Base-by-base conservation (phyloP, 208 protist genomes). In the Wallacemonas sp. region DNA sequence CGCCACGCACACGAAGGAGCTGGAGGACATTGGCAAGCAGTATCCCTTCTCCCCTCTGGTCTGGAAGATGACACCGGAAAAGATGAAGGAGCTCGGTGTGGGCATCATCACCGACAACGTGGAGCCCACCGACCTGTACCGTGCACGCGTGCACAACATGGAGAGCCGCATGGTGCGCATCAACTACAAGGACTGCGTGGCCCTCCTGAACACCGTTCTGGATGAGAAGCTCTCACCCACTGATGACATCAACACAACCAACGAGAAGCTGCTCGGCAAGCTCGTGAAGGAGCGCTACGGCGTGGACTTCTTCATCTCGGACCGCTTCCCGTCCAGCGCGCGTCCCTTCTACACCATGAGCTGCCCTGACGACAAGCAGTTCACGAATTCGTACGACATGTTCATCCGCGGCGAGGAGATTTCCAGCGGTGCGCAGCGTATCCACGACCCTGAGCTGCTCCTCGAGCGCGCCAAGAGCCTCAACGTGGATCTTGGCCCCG, bases 311-410 rank as follows among this genome's bases (percentile, higher is more conserved):
- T 99, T 98, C 85, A 98, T 99, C 61, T 76, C 99, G 5, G 98
- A 99, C 80, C 96, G 98, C 69, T 99, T 99, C 87, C 99, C 99
- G 9, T 76, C 91, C 21, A 62, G 54, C 13, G 87, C 87, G 19
- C 92, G 99, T 5, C 99, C 99, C 45, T 99, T 99, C 92, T 99
- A 99, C 92, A 99, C 99, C 24, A 99, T 99, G 99, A 94, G 96
- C 33, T 97, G 98, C 85, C 87, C 95, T 36, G 81, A 96, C 58
- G 85, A 99, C 72, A 39, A 37, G 34, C 83, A 70, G 26, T 97
- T 93, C 65, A 95, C 92, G 30, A 98, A 98, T 76, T 98, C 94
- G 37, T 99, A 99, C 85, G 99, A 99, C 81, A 89, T 99, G 79
- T 99, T 99, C 78, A 96, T 99, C 59, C 92, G 99, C 46, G 99